A percentile compares a stretch with the other conserved stretches of the same genome.
Conservation (phyloP, 2,329 filamentous ascomycete species). For the Ciborinia camelliae region DNA sequence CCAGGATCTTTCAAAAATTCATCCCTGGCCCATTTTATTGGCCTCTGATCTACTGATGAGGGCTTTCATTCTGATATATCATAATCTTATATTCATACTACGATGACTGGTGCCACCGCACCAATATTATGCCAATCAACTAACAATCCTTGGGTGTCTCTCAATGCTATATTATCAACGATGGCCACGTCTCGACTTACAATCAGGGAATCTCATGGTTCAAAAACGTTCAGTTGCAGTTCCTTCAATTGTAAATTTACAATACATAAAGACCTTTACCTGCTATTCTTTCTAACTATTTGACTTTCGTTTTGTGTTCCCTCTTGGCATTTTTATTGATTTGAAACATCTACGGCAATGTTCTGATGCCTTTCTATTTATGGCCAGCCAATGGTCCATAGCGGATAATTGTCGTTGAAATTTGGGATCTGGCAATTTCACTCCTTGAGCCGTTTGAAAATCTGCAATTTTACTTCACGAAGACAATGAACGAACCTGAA, state of each 20-base stretch:
- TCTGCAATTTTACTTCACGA: not conserved
- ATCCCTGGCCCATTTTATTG: not conserved
- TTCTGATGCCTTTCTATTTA: not conserved
- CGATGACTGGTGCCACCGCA: constrained; percentile 2
- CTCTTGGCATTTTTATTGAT: not conserved
- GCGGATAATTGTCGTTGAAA: not conserved
- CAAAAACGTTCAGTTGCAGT: not conserved
- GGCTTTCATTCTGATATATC: constrained; percentile 10
- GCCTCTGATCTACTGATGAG: not conserved
- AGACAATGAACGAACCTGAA: not conserved
- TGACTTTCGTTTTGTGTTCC: not conserved
- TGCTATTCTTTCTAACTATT: not conserved
- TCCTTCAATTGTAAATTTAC: not conserved
- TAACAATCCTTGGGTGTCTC: not conserved
- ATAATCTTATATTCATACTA: not conserved
- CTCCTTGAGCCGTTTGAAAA: not conserved
- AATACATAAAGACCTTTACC: not conserved
- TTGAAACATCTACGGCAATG: not conserved
- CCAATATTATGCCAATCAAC: not conserved
- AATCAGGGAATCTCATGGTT: not conserved
- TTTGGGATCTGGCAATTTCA: no score
- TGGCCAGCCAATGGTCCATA: not conserved
- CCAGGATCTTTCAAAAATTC: not conserved
- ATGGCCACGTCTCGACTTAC: not conserved
- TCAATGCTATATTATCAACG: not conserved